Base-by-base conservation (phyloP, 1,284 basidiomycete species). In the Phylloporus gajari region DNA sequence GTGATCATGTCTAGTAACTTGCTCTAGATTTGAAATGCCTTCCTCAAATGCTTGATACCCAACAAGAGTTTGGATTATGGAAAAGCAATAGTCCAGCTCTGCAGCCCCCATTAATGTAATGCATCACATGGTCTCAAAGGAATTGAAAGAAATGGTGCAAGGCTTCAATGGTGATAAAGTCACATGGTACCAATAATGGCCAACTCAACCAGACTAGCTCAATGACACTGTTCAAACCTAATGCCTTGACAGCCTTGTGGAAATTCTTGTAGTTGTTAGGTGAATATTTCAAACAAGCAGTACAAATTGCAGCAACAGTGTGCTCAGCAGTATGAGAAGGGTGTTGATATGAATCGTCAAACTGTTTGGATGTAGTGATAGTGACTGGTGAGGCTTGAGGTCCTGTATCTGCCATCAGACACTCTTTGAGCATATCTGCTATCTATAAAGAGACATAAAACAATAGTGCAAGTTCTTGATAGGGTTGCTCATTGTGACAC, bases 401-500 rank as follows among this genome's bases (percentile, higher is more conserved):
- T 13, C 67, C 38, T 0, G 51, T 70, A 2, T 35, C 56, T 19
- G 61, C n/a, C 3, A 75, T 17, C 1, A 75, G 63, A 21, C 30
- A 11, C 13, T 69, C 68, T 27, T 75, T 67, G 0, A 58, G 73
- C 1, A 58, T 75, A 32, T 75, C 70, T 8, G 51, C 64, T 9
- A 74, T 73, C 40, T 40, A 73, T 2, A 65, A n/a, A 13, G 12
- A 1, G 69, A 67, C 2, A 67, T 72, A 7, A 53, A 74, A 38
- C 73, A 73, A 23, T 74, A 70, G 4, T 25, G 19, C 17, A 70
- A 30, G 51, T 69, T 67, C 11, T 82, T 77, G 1, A 77, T 42
- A 0, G 82, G 75, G 68, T 83, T 81, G 9, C 74, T 69, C 77
- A 85, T 77, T 72, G 81, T 77, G 2, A 76, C 61, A 0, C 81